Percentiles rank a stretch among this genome's conserved stretches.
Conservation (phyloP, 345 rosid species). For the Acer campestre region DNA sequence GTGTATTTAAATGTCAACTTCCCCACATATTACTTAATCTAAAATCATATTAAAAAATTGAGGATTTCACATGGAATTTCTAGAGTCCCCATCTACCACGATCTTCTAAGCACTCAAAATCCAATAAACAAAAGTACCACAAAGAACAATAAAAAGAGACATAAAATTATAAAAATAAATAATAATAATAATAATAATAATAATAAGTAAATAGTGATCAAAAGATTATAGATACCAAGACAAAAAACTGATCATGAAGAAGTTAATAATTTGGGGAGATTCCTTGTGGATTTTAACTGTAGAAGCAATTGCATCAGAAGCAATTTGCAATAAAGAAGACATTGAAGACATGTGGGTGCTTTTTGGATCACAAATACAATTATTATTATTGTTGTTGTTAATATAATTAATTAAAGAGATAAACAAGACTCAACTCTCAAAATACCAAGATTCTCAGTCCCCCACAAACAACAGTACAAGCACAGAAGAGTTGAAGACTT, state of each 20-base stretch:
- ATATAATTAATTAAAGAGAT: neutral
- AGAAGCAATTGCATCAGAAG: conserved; percentile 25
- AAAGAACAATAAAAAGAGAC: neutral
- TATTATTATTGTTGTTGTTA: too few relatives aligned
- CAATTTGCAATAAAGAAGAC: conserved; percentile 25
- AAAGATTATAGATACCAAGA: conserved; percentile 14
- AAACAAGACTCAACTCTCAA: neutral
- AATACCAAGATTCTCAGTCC: neutral
- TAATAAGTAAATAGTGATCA: neutral
- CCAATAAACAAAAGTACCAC: too few relatives aligned
- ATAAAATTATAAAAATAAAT: neutral
- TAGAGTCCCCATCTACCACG: conserved; percentile 27
- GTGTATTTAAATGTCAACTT: conserved; percentile 19
- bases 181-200: too few relatives aligned
- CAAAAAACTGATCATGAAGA: neutral
- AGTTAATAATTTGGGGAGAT: conserved; percentile 9
- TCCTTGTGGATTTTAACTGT: conserved; percentile 19
- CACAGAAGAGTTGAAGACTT: neutral
- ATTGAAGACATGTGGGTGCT: neutral
- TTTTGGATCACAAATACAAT: neutral
- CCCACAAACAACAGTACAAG: neutral
- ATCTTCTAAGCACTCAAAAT: conserved; percentile 27
- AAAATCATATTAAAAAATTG: conserved; percentile 1
- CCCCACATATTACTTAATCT: neutral
- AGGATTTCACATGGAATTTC: conserved; percentile 36